Conservation (phyloP, 1,139 yeast species). For the Debaryomyces coudertii region DNA sequence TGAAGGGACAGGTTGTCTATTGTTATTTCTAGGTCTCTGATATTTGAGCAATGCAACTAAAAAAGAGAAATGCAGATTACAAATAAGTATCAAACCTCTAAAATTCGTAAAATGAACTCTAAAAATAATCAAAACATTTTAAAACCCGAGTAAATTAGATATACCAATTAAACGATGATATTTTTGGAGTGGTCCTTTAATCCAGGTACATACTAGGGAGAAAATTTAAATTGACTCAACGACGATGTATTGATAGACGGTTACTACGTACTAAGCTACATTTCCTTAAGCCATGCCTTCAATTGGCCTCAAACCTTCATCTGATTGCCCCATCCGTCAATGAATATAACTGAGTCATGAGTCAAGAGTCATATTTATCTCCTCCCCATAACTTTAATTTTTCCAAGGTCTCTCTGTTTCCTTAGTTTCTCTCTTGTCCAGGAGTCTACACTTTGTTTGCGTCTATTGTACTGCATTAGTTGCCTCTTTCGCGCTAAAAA, state of each 20-base stretch:
- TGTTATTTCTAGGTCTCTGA: too few species aligned
- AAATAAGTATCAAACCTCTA: background rate
- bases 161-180: background rate
- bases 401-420: background rate
- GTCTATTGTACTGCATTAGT: background rate
- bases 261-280: background rate
- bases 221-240: too few species aligned
- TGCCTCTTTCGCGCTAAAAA: background rate
- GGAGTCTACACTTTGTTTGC: background rate
- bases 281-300: background rate
- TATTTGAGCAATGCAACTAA: too few species aligned
- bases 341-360: background rate
- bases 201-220: too few species aligned
- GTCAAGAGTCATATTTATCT: background rate
- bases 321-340: background rate
- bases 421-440: background rate
- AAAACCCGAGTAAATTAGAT: background rate
- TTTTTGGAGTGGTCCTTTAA: too few species aligned
- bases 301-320: background rate
- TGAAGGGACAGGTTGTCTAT: too few species aligned
- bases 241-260: too few species aligned
- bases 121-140: background rate
- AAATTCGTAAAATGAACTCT: background rate
- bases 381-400: background rate
- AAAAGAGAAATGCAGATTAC: background rate